Base-by-base conservation (phyloP, 2,329 filamentous ascomycete species). In the Blastomyces parvus region DNA sequence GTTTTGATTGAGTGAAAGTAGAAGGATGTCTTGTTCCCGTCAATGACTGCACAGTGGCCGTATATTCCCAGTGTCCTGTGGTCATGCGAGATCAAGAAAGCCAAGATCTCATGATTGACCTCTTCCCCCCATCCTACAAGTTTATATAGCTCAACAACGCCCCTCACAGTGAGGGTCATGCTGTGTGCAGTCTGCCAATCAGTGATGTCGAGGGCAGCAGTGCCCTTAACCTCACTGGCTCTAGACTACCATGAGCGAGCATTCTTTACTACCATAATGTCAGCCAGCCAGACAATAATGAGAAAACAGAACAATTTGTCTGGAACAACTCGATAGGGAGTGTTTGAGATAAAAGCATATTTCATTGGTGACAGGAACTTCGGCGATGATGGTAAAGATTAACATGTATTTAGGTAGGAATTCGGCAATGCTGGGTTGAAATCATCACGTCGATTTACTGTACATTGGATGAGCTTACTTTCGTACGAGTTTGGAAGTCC, bases 61-160 rank as follows among this genome's bases (percentile, higher is more conserved):
- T 70, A 68, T 30, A 71, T 71, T 57, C 65, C 63, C n/a, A 70
- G 66, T 27, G 64, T 62, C 7, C 53, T n/a, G 27, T 69, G 46
- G 50, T 71, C 67, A 42, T 72, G 64, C 14, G 66, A 67, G 30
- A 70, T 64, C n/a, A 63, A 69, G 61, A 69, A 68, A 13, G 61
- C 63, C n/a, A 69, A 64, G 27, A 71, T 67, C 50, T 66, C 57
- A 7, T 62, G 63, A 63, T 71, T 14, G 7, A 69, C 25, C 61
- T 66, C 66, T 56, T 67, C 53, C 52, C 61, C 60, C 14, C 60
- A 59, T 52, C 55, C 57, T 8, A 64, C 61, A 11, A 68, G 40
- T 60, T 71, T 70, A 57, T 77, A 80, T 11, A 80, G 74, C 67
- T 79, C 74, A 25, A 74, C 66, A 57, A 77, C 65, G 30, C 63